Evolutionary conservation across 192 early-diverging fungal genomes (phyloP), one percentile per base, ranked within the genome.

Genomic region (Backusella liffmaniae): DNA sequence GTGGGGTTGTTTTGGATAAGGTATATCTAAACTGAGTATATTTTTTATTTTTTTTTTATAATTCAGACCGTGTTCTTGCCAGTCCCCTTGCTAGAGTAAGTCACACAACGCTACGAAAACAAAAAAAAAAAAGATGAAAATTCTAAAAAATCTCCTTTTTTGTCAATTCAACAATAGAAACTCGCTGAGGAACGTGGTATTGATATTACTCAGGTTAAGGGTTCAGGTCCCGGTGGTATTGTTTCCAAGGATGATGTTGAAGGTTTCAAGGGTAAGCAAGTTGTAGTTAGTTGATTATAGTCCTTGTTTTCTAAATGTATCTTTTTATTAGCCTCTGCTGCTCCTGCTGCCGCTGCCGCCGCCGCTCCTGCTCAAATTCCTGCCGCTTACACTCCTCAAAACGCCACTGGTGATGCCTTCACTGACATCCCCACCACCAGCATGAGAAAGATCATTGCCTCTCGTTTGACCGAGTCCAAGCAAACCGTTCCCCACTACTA

Each of bases 181-280:
- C 86, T 97, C 67, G 98, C 98, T 65, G 89, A 88, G 69, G 93
- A 96, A 79, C 92, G 92, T 84, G 89, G 87, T 74, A 88, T 98
- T 76, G 83, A 90, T 75, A 88, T 99, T 70, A 84, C 85, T 66
- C 83, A 89, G 49, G 83, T 99, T 74, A 84, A 85, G 71, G 98
- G 96, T 68, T 89, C 95, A 74, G 98, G 97, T 32, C 97, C 97
- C 49, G 80, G 89, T 65, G 96, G 96, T 73, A 91, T 97, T 73
- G 93, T 99, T 74, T 80, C 95, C 65, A 98, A 98, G 90, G 88
- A 90, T 51, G 98, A 99, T 81, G 91, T 99, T 42, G 89, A 95
- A 75, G 86, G 79, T 74, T 94, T 73, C 79, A 88, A 84, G 67
- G 80, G 84, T 86, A 81, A 66, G 77, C 71, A 10, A 70, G 16